phyloP scores from a whole-genome alignment of 805 yeast species.

The Suhomyces vadensis region DNA sequence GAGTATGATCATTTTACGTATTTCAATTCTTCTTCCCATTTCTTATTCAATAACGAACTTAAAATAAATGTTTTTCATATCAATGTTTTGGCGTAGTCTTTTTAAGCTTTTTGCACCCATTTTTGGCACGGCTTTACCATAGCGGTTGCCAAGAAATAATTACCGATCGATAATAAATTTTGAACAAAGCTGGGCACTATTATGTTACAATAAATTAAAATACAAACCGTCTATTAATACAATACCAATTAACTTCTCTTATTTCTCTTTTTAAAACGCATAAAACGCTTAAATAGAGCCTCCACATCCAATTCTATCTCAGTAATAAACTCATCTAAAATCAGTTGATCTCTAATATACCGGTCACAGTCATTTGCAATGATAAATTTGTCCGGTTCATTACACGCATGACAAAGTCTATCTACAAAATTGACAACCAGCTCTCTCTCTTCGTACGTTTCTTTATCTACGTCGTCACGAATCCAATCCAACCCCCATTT shows the following conservation, averaged over 20 bases:
- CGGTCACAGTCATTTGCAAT: constrained; percentile 15
- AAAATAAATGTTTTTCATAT: no score
- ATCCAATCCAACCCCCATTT: constrained; percentile 17
- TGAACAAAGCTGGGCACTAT: no score
- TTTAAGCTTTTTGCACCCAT: not conserved
- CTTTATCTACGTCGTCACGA: constrained; percentile 16
- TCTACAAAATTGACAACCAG: constrained; percentile 13
- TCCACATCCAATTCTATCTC: constrained; percentile 18
- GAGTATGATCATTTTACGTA: constrained; percentile 1
- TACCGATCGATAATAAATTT: no score
- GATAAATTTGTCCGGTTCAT: constrained; percentile 9
- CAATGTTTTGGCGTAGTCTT: not conserved
- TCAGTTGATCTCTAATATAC: constrained; percentile 15
- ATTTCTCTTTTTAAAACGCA: constrained; percentile 11
- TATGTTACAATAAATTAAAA: not conserved
- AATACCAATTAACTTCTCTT: not conserved
- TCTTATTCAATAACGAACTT: no score
- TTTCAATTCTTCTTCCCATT: constrained; percentile 4
- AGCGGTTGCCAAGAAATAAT: no score
- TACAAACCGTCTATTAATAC: not conserved
- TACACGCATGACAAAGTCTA: constrained; percentile 11
- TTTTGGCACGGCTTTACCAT: no score
- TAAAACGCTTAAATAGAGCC: constrained; percentile 11
- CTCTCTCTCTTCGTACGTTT: constrained; percentile 14
- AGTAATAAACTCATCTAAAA: constrained; percentile 17